Percentiles rank a stretch among this genome's conserved stretches.
These are phyloP conservation scores for Aureococcus anophagefferens DNA, from an alignment of 108 stramenopile genomes.

Conservation along the genomic window DNA sequence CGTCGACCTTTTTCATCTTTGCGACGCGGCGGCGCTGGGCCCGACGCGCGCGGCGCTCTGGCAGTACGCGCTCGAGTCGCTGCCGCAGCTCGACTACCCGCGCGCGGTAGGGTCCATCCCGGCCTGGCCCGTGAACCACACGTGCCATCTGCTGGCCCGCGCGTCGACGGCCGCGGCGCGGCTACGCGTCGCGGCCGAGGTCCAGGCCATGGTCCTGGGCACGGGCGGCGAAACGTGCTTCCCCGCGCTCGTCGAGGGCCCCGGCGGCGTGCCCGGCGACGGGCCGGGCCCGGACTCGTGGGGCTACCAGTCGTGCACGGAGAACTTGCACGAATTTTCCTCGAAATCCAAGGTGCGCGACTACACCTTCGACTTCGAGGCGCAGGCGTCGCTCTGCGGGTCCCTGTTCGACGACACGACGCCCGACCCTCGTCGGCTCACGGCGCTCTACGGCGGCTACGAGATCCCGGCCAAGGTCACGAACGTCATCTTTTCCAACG, in stretches of 20 bases:
- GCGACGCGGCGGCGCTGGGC: slow-evolving; percentile 3
- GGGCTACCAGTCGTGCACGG: slow-evolving; percentile 15
- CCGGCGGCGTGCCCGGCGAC: slow-evolving; percentile 14
- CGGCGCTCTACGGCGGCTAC: slow-evolving; percentile 12
- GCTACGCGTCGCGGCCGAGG: not conserved
- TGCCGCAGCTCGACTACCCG: slow-evolving; percentile 11
- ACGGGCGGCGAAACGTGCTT: not conserved
- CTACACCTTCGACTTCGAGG: slow-evolving; percentile 4
- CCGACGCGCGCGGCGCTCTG: not conserved
- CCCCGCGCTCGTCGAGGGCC: slow-evolving; percentile 1
- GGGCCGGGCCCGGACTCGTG: slow-evolving; percentile 7
- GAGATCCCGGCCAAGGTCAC: slow-evolving; percentile 6
- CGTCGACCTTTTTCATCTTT: not conserved
- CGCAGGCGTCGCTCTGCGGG: not conserved
- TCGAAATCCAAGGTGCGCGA: not conserved
- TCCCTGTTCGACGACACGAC: slow-evolving; percentile 1
- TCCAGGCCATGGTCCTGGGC: slow-evolving; percentile 4
- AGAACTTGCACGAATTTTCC: slow-evolving; percentile 10
- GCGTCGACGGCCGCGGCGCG: not conserved
- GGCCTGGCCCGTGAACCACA: not conserved
- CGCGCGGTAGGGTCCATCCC: not conserved
- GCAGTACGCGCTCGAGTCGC: slow-evolving; percentile 5
- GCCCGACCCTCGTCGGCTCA: not conserved
- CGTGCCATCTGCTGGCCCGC: not conserved
- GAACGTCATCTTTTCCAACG: not conserved